A percentile compares a stretch with the other conserved stretches of the same genome.
Conservation (phyloP, 192 early-diverging fungal genomes). For the Podila horticola region DNA sequence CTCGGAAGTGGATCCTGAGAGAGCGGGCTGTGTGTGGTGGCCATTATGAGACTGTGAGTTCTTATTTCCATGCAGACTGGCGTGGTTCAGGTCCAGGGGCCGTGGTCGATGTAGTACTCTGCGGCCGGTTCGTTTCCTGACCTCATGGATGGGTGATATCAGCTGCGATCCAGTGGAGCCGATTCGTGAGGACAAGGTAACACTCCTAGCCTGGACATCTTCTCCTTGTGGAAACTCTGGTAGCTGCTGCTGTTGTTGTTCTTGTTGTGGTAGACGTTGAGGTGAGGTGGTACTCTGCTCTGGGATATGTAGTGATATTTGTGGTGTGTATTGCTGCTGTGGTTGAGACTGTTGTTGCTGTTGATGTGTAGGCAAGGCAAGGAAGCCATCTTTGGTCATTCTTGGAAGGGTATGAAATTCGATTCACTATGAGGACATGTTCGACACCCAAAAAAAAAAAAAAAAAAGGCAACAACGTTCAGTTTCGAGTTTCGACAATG, state of each 20-base stretch:
- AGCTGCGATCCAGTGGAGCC: conserved; percentile 46
- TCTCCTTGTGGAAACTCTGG: conserved; percentile 37
- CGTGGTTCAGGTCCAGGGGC: conserved; percentile 34
- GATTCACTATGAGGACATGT: too few relatives aligned
- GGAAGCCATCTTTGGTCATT: conserved; percentile 2
- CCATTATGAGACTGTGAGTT: not conserved
- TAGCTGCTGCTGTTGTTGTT: conserved; percentile 2
- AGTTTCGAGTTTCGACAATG: too few relatives aligned
- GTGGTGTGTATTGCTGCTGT: not conserved
- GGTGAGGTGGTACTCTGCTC: not conserved
- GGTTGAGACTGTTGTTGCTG: not conserved
- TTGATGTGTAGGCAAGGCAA: not conserved
- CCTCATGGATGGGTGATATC: conserved; percentile 34
- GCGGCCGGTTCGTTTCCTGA: conserved; percentile 35
- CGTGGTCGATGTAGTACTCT: conserved; percentile 24
- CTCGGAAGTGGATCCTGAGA: not conserved
- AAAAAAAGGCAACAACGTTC: too few relatives aligned
- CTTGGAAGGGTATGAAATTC: not conserved
- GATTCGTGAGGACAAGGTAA: conserved; percentile 22
- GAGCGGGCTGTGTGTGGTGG: not conserved
- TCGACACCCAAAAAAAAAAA: too few relatives aligned
- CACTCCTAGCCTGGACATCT: conserved; percentile 17
- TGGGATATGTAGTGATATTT: not conserved
- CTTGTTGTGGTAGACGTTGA: conserved; percentile 7
- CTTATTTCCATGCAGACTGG: conserved; percentile 6